Conservation (phyloP, 2,329 filamentous ascomycete species). For the Fusarium sp. region DNA sequence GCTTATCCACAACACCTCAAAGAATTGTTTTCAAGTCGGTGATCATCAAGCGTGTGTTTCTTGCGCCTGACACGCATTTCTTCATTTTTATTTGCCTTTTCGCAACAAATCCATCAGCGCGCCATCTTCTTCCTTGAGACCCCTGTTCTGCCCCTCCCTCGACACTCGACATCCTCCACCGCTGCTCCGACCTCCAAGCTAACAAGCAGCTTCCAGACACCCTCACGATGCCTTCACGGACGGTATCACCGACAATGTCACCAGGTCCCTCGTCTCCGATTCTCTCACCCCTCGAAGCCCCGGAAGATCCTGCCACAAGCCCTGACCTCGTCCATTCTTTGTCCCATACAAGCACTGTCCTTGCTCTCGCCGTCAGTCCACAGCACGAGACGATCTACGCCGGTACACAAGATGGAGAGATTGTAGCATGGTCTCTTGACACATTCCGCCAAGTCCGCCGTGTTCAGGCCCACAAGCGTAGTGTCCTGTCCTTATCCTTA, state of each 20-base stretch:
- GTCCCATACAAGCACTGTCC: slow-evolving; percentile 79
- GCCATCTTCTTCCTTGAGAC: not conserved
- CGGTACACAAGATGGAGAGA: slow-evolving; percentile 92
- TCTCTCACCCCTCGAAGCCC: slow-evolving; percentile 38
- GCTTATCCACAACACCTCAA: slow-evolving; percentile 8
- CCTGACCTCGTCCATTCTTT: slow-evolving; percentile 80
- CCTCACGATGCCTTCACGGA: slow-evolving; percentile 38
- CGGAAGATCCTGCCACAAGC: slow-evolving; percentile 35
- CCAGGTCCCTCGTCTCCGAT: slow-evolving; percentile 36
- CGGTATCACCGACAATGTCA: slow-evolving; percentile 37
- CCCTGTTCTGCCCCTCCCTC: slow-evolving; percentile 14
- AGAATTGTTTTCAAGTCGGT: not conserved
- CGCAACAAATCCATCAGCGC: not conserved
- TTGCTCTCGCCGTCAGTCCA: slow-evolving; percentile 83
- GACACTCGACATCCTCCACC: not conserved
- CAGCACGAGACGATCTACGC: slow-evolving; percentile 85
- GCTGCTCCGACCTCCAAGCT: slow-evolving; percentile 1
- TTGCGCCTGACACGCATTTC: accelerated
- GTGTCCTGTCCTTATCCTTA: slow-evolving; percentile 85
- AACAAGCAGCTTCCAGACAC: slow-evolving; percentile 16
- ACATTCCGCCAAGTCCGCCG: slow-evolving; percentile 83
- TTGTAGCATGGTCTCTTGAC: slow-evolving; percentile 88
- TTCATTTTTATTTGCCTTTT: not conserved
- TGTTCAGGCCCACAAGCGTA: slow-evolving; percentile 90
- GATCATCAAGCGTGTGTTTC: not conserved